Evolutionary conservation across 1,284 basidiomycete genomes (phyloP), one percentile per base, ranked within the genome.

Genomic region (Ganoderma sinense): DNA sequence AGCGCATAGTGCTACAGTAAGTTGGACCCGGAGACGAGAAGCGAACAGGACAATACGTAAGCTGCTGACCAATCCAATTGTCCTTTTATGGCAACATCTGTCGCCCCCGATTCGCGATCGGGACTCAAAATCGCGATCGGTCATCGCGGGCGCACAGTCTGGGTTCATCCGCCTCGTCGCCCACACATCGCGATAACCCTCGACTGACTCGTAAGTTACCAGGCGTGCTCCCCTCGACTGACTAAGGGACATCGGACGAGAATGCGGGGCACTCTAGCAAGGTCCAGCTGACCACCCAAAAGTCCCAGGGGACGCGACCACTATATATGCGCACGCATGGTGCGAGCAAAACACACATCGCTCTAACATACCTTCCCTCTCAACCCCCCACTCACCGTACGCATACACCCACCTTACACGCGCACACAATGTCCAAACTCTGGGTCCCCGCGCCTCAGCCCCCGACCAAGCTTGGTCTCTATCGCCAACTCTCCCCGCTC

Each of bases 401-500:
- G 26, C 20, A 26, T 31, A 56, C 53, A 13, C 14, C 53, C 3
- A 33, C 18, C 18, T 16, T 4, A 18, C 56, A 31, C 33, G 2
- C 56, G 16, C 33, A 36, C 41, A 39, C 43, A n/a, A 68, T 65
- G 68, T 67, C 71, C 5, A 62, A 48, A 20, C 18, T 77, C 72
- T 78, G 70, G 66, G 26, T 33, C 4, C 60, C 65, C 43, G 66
- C 74, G 8, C 68, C 73, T 7, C 51, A 53, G 0, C 73, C 74
- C 16, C 62, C 69, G 53, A 75, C 75, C 29, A 68, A 62, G 43
- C 73, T 75, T 33, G 75, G 73, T 11, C 70, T 67, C 14, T 73
- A 75, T 66, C 75, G 75, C 59, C 68, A 72, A 66, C 75, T 77
- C 69, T 56, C 71, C 7, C 72, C 74, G 10, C 53, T 72, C 14